Evolutionary conservation across 495 filamentous ascomycete genomes (phyloP).

Genomic region (Penicillium desertorum): DNA sequence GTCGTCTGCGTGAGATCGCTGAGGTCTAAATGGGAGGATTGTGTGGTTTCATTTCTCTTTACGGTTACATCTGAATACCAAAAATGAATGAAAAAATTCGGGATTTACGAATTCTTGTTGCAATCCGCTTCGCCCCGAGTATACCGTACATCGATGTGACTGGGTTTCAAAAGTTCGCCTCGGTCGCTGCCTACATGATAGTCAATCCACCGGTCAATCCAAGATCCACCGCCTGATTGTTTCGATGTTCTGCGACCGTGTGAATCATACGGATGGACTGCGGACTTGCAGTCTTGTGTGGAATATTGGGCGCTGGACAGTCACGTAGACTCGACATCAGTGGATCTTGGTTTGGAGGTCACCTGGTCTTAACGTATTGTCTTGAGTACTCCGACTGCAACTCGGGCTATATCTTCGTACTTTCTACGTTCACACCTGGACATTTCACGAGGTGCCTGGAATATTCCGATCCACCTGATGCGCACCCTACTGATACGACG

Average conservation of each 20-base stretch:
- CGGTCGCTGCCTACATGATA: constrained; percentile 3
- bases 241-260: neutral
- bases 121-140: constrained; percentile 14
- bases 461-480: neutral
- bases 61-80: constrained; percentile 47
- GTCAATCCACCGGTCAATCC: neutral
- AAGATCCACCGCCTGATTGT: neutral
- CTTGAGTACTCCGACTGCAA: neutral
- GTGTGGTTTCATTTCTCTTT: constrained; percentile 46
- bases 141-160: constrained; percentile 9
- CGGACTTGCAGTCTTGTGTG: neutral
- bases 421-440: neutral
- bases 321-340: constrained; percentile 7
- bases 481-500: neutral
- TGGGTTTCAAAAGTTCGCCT: neutral
- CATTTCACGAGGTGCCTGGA: constrained; percentile 3
- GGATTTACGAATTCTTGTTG: constrained; percentile 35
- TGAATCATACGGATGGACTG: neutral
- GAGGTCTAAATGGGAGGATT: constrained; percentile 71
- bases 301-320: neutral
- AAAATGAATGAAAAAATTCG: constrained; percentile 46
- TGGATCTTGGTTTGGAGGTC: neutral
- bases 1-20: constrained; percentile 95
- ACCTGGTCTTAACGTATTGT: neutral
- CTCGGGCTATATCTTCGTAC: neutral